Percentiles rank a stretch among this genome's conserved stretches.
phyloP scores from a whole-genome alignment of 139 green algal genomes.

The Closterium sp. region DNA sequence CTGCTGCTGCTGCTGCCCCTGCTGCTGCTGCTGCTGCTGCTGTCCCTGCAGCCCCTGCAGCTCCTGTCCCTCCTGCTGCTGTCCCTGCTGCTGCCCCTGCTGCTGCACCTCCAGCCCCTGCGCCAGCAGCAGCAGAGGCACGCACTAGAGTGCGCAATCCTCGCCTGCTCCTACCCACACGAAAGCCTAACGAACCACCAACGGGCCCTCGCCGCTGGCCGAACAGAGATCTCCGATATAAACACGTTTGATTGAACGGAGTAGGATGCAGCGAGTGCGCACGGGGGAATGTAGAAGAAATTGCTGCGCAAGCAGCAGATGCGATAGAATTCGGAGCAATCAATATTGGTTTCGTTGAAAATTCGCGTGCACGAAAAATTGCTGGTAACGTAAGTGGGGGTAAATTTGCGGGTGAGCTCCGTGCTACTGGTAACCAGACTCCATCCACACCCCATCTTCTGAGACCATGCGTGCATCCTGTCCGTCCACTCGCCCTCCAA shows the following conservation, averaged over 20 bases:
- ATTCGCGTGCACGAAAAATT: not conserved
- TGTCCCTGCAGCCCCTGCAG: not conserved
- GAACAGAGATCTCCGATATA: not conserved
- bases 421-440: not conserved
- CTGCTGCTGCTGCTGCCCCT: not conserved
- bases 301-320: not conserved
- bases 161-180: not conserved
- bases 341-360: too few relatives aligned
- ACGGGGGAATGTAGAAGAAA: not conserved
- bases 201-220: not conserved
- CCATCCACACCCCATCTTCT: not conserved
- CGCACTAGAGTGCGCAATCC: not conserved
- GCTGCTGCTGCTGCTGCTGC: not conserved
- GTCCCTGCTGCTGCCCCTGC: not conserved
- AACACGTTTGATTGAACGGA: not conserved
- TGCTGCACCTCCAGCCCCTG: not conserved
- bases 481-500: not conserved
- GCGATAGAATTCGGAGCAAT: not conserved
- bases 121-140: not conserved
- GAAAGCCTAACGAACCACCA: not conserved
- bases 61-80: not conserved
- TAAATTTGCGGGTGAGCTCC: not conserved
- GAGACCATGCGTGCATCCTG: not conserved
- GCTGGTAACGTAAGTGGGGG: not conserved
- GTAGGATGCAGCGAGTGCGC: not conserved